Conservation (phyloP, 2,329 filamentous ascomycete genomes). For the Colletotrichum sidae region DNA sequence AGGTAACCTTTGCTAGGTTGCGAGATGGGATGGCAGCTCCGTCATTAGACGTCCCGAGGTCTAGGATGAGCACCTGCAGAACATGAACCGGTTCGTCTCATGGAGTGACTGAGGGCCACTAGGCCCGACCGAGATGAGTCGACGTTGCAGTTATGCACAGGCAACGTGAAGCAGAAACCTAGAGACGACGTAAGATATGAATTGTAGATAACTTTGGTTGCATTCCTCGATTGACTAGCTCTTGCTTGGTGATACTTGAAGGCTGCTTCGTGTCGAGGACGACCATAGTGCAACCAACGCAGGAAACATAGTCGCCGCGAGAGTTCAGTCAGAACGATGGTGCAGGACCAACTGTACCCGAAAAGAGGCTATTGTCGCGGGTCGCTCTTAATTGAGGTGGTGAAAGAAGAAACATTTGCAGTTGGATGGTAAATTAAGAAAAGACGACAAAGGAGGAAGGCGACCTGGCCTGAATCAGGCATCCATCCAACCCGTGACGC, state of each 20-base stretch:
- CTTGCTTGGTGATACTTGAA: too few relatives aligned
- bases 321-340: too few relatives aligned
- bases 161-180: too few relatives aligned
- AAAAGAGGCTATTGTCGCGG: too few relatives aligned
- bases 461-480: constrained; percentile 9
- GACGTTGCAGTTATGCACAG: too few relatives aligned
- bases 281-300: too few relatives aligned
- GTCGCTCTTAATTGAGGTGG: too few relatives aligned
- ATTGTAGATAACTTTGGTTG: background rate
- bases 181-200: background rate
- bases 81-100: constrained; percentile 22
- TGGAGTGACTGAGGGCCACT: background rate
- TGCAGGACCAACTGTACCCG: too few relatives aligned
- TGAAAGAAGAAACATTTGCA: background rate
- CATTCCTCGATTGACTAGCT: too few relatives aligned
- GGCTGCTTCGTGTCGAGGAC: too few relatives aligned
- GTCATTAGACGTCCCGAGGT: background rate
- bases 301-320: too few relatives aligned
- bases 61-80: constrained; percentile 9
- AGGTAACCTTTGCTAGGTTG: background rate
- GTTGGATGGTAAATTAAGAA: constrained; percentile 1
- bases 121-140: constrained; percentile 5
- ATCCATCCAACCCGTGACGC: constrained; percentile 1
- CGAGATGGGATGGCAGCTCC: background rate
- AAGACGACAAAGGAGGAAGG: background rate